Evolutionary conservation across 139 green algal genomes (phyloP).

Genomic region (Chlorella sp.): DNA sequence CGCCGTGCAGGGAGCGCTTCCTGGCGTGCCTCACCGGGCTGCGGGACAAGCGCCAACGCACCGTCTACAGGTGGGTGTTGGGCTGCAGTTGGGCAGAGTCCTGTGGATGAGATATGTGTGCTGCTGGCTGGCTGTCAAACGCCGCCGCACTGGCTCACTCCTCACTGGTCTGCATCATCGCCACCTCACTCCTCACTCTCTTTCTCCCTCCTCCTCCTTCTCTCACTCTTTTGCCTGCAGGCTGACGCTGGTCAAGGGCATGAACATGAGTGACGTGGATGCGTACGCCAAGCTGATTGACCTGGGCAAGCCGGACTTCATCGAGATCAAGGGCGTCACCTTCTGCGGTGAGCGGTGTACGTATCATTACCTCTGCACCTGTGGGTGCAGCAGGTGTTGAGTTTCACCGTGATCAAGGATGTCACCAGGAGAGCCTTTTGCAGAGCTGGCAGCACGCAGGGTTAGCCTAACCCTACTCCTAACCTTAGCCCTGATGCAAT

Average conservation of each 20-base stretch:
- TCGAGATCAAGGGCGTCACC: conserved; percentile 73
- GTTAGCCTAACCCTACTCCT: no score
- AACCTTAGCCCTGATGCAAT: no score
- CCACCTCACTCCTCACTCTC: background rate
- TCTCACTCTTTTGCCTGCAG: conserved; percentile 12
- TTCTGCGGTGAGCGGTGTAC: conserved; percentile 58
- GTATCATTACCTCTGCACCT: no score
- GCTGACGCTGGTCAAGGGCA: conserved; percentile 75
- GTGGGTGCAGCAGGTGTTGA: no score
- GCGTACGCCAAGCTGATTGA: conserved; percentile 50
- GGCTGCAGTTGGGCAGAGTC: no score
- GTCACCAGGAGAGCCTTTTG: no score
- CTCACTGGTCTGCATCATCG: no score
- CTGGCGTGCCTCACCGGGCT: conserved; percentile 53
- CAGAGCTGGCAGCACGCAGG: no score
- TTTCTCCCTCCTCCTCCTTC: background rate
- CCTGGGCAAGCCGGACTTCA: conserved; percentile 73
- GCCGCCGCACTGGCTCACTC: no score
- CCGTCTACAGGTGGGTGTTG: conserved; percentile 62
- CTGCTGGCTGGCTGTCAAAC: no score
- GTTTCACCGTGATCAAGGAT: no score
- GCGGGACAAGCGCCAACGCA: conserved; percentile 60
- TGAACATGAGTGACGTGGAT: conserved; percentile 67
- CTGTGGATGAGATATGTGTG: no score
- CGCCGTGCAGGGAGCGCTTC: conserved; percentile 47